phyloP scores from a whole-genome alignment of 192 early-diverging fungal genomes.

The Coemansia sp. region DNA sequence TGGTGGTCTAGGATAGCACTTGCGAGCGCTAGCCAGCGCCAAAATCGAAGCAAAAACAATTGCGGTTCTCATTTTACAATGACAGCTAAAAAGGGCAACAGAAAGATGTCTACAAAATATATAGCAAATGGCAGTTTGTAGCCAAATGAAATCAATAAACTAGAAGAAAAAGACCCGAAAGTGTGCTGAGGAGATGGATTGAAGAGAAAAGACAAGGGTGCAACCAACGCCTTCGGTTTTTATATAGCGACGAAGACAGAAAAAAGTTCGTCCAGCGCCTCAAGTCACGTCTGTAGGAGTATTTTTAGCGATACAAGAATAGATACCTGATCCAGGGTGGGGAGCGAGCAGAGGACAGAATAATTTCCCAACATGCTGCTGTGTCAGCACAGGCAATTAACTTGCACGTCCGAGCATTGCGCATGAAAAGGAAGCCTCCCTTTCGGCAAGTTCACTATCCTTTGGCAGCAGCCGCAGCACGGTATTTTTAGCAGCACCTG shows the following conservation, averaged over 20 bases:
- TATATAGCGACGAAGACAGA: not conserved
- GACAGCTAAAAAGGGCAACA: not conserved
- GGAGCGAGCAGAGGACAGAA: too few relatives aligned
- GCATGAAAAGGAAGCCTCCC: not conserved
- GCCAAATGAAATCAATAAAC: not conserved
- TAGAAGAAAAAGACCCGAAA: slow-evolving; percentile 1
- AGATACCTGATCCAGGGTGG: not conserved
- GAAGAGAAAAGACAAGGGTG: not conserved
- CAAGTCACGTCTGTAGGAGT: not conserved
- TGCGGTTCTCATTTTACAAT: slow-evolving; percentile 24
- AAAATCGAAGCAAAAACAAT: slow-evolving; percentile 22
- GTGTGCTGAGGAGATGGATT: slow-evolving; percentile 3
- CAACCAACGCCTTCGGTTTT: not conserved
- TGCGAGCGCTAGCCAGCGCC: slow-evolving; percentile 27
- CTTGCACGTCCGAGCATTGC: too few relatives aligned
- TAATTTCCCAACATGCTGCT: too few relatives aligned
- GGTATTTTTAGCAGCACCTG: slow-evolving; percentile 1
- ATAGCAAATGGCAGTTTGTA: slow-evolving; percentile 5
- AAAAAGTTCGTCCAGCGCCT: not conserved
- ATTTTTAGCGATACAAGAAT: slow-evolving; percentile 9
- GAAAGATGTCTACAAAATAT: not conserved
- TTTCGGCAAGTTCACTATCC: slow-evolving; percentile 1
- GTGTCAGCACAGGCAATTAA: too few relatives aligned
- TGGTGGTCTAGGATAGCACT: slow-evolving; percentile 40
- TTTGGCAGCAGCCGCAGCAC: not conserved